These are phyloP conservation scores for Erysimum cheiri DNA, from an alignment of 441 rosid genomes.

Conservation along the genomic window DNA sequence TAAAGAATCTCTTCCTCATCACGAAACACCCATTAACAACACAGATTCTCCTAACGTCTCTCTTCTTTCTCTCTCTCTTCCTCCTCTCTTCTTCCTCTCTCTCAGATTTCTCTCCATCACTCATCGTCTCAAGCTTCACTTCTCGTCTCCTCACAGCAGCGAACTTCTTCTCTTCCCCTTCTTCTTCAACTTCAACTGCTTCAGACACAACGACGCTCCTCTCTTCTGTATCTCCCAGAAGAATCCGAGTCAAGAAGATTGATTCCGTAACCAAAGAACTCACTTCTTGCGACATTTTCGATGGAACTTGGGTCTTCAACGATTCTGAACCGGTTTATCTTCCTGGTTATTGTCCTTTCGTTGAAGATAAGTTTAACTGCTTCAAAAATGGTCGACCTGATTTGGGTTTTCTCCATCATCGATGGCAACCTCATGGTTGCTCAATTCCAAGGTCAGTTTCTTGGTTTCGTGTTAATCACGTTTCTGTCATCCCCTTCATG, in stretches of 20 bases:
- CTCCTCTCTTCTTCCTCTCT: slow-evolving; percentile 54
- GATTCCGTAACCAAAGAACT: slow-evolving; percentile 35
- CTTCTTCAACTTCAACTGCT: slow-evolving; percentile 44
- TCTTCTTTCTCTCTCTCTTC: slow-evolving; percentile 35
- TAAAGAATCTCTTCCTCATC: slow-evolving; percentile 35
- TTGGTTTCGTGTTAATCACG: background rate
- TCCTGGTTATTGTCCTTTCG: slow-evolving; percentile 56
- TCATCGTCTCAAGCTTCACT: slow-evolving; percentile 43
- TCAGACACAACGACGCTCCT: slow-evolving; percentile 49
- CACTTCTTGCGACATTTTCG: slow-evolving; percentile 61
- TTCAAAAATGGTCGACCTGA: slow-evolving; percentile 57
- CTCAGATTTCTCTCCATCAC: slow-evolving; percentile 43
- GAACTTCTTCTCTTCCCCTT: slow-evolving; percentile 53
- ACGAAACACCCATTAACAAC: slow-evolving; percentile 35
- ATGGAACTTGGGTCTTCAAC: slow-evolving; percentile 55
- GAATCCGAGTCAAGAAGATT: slow-evolving; percentile 40
- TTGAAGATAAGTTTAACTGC: slow-evolving; percentile 58
- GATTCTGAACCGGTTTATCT: slow-evolving; percentile 48
- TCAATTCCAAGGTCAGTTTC: slow-evolving; percentile 51
- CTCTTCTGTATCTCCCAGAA: slow-evolving; percentile 49
- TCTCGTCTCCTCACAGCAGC: slow-evolving; percentile 56
- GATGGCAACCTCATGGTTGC: slow-evolving; percentile 58
- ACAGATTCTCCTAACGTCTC: slow-evolving; percentile 23
- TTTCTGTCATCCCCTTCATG: background rate
- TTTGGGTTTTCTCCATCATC: slow-evolving; percentile 48